Conservation (phyloP, 1,284 basidiomycete species). For the Malassezia cuniculi region DNA sequence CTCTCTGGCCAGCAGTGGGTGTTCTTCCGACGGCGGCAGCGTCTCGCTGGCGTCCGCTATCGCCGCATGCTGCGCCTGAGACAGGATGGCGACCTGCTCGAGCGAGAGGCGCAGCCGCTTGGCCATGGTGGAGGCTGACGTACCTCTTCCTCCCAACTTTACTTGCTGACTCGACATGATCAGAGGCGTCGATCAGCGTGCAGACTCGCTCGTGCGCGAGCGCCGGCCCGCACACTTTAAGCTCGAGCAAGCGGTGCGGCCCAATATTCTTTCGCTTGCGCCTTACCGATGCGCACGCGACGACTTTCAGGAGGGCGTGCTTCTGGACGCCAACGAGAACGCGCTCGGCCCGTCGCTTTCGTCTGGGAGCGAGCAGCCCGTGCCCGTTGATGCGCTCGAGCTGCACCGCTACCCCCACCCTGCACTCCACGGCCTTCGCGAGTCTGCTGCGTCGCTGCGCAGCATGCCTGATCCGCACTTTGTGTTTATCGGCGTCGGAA, state of each 20-base stretch:
- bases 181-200: slow-evolving; percentile 4
- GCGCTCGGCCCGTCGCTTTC: slow-evolving; percentile 72
- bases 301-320: slow-evolving; percentile 80
- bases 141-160: too few species aligned
- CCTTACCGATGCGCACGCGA: slow-evolving; percentile 94
- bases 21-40: neutral
- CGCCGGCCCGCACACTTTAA: slow-evolving; percentile 45
- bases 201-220: slow-evolving; percentile 12
- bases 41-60: neutral
- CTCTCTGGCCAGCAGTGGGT: slow-evolving; percentile 4
- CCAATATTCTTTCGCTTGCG: slow-evolving; percentile 79
- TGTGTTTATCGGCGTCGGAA: slow-evolving; percentile 89
- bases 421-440: slow-evolving; percentile 65
- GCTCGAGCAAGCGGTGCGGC: slow-evolving; percentile 55
- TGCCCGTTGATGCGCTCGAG: slow-evolving; percentile 45
- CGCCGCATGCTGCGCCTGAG: neutral
- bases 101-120: slow-evolving; percentile 1
- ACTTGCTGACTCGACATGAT: slow-evolving; percentile 2
- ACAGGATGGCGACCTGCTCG: slow-evolving; percentile 3
- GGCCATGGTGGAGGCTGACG: too few species aligned
- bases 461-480: slow-evolving; percentile 46
- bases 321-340: slow-evolving; percentile 98
- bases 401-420: slow-evolving; percentile 80
- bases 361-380: neutral
- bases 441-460: slow-evolving; percentile 56